These are phyloP conservation scores for Neurospora sp. DNA, from an alignment of 2,329 filamentous ascomycete species.

Conservation along the genomic window DNA sequence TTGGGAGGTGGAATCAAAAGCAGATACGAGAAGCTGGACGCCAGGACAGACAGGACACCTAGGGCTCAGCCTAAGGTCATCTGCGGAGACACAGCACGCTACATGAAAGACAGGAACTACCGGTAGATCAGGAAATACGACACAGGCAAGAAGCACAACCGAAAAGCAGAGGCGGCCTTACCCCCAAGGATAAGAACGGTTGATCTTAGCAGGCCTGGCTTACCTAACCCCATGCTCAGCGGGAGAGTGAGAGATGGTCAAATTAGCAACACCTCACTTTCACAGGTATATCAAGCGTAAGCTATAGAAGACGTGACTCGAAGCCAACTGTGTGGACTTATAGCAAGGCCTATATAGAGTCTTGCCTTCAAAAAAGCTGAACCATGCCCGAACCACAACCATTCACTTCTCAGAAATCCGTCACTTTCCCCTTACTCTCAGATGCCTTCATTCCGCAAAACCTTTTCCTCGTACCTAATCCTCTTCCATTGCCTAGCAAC, in stretches of 20 bases:
- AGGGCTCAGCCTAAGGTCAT: neutral
- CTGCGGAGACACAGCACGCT: neutral
- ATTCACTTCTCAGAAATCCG: neutral
- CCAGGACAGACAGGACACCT: neutral
- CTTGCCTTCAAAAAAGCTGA: neutral
- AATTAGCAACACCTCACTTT: too few species aligned
- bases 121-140: neutral
- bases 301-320: too few species aligned
- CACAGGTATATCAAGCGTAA: too few species aligned
- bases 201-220: too few species aligned
- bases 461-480: neutral
- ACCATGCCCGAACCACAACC: neutral
- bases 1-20: neutral
- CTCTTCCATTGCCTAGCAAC: neutral
- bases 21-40: neutral
- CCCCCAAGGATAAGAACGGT: too few species aligned
- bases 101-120: neutral
- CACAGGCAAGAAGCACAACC: neutral
- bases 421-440: neutral
- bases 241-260: too few species aligned
- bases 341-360: neutral
- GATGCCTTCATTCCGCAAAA: neutral
- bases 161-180: too few species aligned
- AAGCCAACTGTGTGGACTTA: neutral
- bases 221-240: too few species aligned